These are phyloP conservation scores for Salvia sclarea DNA, from an alignment of 305 asterid species.

Conservation along the genomic window DNA sequence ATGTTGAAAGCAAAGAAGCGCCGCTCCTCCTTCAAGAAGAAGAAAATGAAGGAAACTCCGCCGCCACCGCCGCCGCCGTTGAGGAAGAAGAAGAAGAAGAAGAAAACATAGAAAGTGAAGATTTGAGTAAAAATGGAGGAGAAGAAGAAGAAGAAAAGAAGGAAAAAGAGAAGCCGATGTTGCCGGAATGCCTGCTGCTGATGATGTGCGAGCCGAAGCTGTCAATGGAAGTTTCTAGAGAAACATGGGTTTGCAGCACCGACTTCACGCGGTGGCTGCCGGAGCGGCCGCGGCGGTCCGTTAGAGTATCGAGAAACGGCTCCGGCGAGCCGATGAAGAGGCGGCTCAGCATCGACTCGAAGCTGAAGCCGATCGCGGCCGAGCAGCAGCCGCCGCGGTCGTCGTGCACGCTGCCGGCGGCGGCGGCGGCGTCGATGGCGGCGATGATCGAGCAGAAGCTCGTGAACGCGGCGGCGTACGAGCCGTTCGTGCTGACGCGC, in stretches of 20 bases:
- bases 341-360: conserved; percentile 44
- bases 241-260: conserved; percentile 94
- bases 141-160: conserved; percentile 24
- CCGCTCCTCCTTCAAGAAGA: conserved; percentile 20
- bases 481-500: conserved; percentile 83
- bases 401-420: conserved; percentile 67
- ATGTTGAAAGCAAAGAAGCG: conserved; percentile 24
- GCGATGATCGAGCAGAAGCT: conserved; percentile 75
- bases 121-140: background rate
- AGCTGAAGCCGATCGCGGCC: conserved; percentile 19
- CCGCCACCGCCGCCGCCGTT: conserved; percentile 14
- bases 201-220: conserved; percentile 99
- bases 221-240: conserved; percentile 96
- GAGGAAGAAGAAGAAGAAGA: background rate
- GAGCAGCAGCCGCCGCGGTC: conserved; percentile 59
- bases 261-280: conserved; percentile 81
- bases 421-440: conserved; percentile 63
- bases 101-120: background rate
- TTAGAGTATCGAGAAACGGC: conserved; percentile 35
- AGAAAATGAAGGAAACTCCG: conserved; percentile 12
- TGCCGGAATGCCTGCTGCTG: conserved; percentile 83
- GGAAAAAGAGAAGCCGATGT: conserved; percentile 32
- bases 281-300: conserved; percentile 61
- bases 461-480: conserved; percentile 69
- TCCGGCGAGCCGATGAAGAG: conserved; percentile 20